A percentile compares a stretch with the other conserved stretches of the same genome.
These are phyloP conservation scores for Entonaema liquescens DNA, from an alignment of 495 filamentous ascomycete species.

Conservation along the genomic window DNA sequence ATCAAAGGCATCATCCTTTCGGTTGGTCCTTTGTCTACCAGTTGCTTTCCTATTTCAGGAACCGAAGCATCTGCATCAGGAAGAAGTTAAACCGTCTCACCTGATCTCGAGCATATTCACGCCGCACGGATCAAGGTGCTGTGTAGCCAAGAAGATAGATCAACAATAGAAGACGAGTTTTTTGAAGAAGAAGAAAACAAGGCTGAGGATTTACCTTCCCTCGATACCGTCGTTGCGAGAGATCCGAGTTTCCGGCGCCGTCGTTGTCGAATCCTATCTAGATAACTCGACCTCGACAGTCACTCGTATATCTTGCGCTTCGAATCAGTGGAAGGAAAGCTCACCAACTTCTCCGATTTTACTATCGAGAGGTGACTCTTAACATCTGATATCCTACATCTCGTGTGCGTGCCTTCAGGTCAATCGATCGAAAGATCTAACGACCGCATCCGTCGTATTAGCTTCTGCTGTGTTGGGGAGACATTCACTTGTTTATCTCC, in stretches of 20 bases:
- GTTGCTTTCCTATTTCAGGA: conserved; percentile 38
- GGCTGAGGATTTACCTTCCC: conserved; percentile 26
- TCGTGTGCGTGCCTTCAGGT: conserved; percentile 38
- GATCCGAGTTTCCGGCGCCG: conserved; percentile 32
- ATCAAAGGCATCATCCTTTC: conserved; percentile 14
- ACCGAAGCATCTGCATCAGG: conserved; percentile 37
- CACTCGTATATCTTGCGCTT: conserved; percentile 43
- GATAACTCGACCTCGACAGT: conserved; percentile 44
- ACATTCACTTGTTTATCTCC: conserved; percentile 99
- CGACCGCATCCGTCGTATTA: conserved; percentile 48
- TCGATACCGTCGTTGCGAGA: conserved; percentile 44
- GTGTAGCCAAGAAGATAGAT: conserved; percentile 46
- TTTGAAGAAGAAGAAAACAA: conserved; percentile 24
- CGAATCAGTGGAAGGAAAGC: conserved; percentile 35
- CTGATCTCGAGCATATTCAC: conserved; percentile 24
- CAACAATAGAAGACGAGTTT: conserved; percentile 45
- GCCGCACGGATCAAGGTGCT: conserved; percentile 45
- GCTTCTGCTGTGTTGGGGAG: conserved; percentile 72
- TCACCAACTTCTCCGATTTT: conserved; percentile 23
- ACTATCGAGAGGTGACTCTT: conserved; percentile 29
- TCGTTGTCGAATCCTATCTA: conserved; percentile 39
- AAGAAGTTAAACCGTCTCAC: not conserved
- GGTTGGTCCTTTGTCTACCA: conserved; percentile 39
- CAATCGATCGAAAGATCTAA: conserved; percentile 51
- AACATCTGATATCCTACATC: conserved; percentile 37